Base-by-base conservation (phyloP, 2,329 filamentous ascomycete species). In the Xylariaceae sp. region DNA sequence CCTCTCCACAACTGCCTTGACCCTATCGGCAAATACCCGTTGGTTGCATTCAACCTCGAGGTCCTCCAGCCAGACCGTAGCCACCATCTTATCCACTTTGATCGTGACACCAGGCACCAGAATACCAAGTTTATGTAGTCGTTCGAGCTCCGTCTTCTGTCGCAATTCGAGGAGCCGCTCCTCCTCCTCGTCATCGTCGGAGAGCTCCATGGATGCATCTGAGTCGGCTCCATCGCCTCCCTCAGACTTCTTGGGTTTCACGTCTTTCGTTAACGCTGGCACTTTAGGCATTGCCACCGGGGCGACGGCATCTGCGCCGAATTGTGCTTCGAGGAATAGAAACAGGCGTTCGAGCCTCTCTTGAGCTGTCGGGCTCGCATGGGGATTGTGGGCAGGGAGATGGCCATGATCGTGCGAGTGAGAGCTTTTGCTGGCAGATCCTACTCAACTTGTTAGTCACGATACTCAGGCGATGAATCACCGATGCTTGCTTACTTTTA, bases 311-410 rank as follows among this genome's bases (percentile, higher is more conserved):
- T 94, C 88, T 37, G 85, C 80, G 62, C 94, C 94, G 71, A 99
- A 99, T 73, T 99, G 94, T 2, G 92, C 90, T 78, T 99, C 94
- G 11, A 99, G 87, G 78, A 99, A 96, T 85, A 96, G 90, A 76
- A 95, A 88, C 17, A 99, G 85, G 39, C 93, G 87, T 63, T 88
- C 84, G 47, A 97, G 85, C 47, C 90, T 88, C 67, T 96, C 90
- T 50, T 88, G 80, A 0, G 92, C 81, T 8, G 82, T 82, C 48
- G 91, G 75, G 50, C 88, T 82, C 10, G 87, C 83, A 73, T 96
- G 91, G 0, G 87, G 88, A 71, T 96, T 94, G 51, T 78, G 79
- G 23, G 76, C 73, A 58, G 77, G 75, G 45, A 80, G 72, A 4
- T 30, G 23, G 47, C 74, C 73, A 62, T 86, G 44, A 6, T 48